A percentile compares a stretch with the other conserved stretches of the same genome.
These are phyloP conservation scores for Mortierella sp. DNA, from an alignment of 371 early-diverging fungal species.

Conservation along the genomic window DNA sequence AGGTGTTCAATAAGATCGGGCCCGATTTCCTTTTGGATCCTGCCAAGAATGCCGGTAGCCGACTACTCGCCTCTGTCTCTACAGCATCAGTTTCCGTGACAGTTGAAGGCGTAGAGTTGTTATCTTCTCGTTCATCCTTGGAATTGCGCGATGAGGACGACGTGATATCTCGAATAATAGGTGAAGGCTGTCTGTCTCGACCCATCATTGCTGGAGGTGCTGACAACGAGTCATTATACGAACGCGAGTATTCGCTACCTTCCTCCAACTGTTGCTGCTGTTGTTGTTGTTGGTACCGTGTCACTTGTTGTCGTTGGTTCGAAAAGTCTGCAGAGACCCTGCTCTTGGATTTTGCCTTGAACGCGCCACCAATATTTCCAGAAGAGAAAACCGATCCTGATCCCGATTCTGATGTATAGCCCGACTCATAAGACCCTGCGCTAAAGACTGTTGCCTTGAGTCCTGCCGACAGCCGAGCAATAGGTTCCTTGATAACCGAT, in stretches of 20 bases:
- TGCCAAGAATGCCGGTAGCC: slow-evolving; percentile 29
- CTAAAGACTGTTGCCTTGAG: slow-evolving; percentile 51
- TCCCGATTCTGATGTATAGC: slow-evolving; percentile 48
- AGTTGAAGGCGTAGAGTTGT: not conserved
- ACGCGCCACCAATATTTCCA: slow-evolving; percentile 3
- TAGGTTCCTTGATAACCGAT: slow-evolving; percentile 49
- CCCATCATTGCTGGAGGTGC: slow-evolving; percentile 8
- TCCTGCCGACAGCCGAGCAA: slow-evolving; percentile 51
- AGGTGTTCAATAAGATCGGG: slow-evolving; percentile 45
- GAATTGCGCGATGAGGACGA: not conserved
- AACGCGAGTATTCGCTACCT: slow-evolving; percentile 2
- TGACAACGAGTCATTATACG: slow-evolving; percentile 4
- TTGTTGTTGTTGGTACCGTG: not conserved
- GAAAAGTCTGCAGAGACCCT: slow-evolving; percentile 17
- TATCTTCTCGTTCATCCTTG: slow-evolving; percentile 4
- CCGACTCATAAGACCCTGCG: slow-evolving; percentile 26
- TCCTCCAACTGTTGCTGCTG: not conserved
- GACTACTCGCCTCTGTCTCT: not conserved
- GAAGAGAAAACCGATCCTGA: slow-evolving; percentile 4
- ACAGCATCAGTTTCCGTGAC: not conserved
- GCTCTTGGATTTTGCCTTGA: slow-evolving; percentile 17
- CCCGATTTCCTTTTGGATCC: slow-evolving; percentile 11
- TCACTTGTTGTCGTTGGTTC: slow-evolving; percentile 7
- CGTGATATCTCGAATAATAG: not conserved
- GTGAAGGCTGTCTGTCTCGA: slow-evolving; percentile 24